Percentiles rank a stretch among this genome's conserved stretches.
These are phyloP conservation scores for Piromyces sp. DNA, from an alignment of 192 early-diverging fungal species.

Conservation along the genomic window DNA sequence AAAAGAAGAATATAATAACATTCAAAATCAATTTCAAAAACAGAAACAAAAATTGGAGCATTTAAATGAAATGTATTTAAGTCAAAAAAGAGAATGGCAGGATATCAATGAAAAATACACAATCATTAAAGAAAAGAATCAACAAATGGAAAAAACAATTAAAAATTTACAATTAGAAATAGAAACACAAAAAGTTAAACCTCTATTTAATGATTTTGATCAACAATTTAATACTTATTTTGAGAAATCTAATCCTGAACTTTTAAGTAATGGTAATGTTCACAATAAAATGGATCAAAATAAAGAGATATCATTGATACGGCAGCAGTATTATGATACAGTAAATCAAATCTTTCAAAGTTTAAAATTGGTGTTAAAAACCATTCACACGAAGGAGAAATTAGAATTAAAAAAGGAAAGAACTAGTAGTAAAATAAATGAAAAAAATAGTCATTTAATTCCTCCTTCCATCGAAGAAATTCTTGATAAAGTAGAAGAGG, in stretches of 20 bases:
- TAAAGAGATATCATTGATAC: background rate
- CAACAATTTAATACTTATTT: background rate
- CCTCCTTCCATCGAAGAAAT: background rate
- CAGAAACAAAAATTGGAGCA: background rate
- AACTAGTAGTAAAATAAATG: background rate
- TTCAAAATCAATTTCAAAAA: background rate
- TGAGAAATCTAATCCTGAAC: background rate
- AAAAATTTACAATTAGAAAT: background rate
- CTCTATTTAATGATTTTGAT: background rate
- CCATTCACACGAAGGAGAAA: background rate
- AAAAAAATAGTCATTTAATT: background rate
- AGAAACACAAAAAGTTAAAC: background rate
- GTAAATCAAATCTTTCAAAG: background rate
- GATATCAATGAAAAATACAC: background rate
- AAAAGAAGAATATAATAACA: background rate
- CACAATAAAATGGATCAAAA: background rate
- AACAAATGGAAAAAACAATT: background rate
- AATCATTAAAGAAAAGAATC: background rate
- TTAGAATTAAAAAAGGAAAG: background rate
- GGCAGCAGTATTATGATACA: background rate
- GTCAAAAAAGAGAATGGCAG: background rate
- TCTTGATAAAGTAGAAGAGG: background rate
- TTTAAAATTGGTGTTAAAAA: background rate
- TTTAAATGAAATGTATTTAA: background rate
- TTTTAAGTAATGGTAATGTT: background rate